These are phyloP conservation scores for Leccinum longicurvipes DNA, from an alignment of 768 basidiomycete genomes.

Conservation along the genomic window DNA sequence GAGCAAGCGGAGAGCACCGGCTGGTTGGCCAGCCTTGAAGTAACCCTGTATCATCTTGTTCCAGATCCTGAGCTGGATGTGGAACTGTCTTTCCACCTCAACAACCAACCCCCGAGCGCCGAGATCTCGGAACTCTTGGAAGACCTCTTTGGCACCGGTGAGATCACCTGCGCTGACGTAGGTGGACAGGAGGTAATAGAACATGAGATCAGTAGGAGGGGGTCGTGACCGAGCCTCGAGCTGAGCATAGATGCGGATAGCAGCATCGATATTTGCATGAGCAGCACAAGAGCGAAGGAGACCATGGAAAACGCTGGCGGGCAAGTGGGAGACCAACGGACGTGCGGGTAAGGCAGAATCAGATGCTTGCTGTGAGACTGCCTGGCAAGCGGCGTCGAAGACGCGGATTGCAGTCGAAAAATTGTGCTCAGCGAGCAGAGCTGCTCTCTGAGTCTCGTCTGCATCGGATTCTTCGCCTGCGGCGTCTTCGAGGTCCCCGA, in stretches of 20 bases:
- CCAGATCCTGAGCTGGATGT: conserved; percentile 53
- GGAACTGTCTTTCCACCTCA: conserved; percentile 17
- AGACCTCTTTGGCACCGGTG: conserved; percentile 53
- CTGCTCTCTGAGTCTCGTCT: conserved; percentile 36
- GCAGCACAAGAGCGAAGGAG: conserved; percentile 63
- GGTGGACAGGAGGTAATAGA: conserved; percentile 53
- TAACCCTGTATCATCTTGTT: conserved; percentile 76
- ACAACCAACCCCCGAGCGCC: conserved; percentile 32
- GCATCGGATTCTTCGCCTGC: conserved; percentile 14
- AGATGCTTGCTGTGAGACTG: conserved; percentile 16
- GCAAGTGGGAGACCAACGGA: conserved; percentile 25
- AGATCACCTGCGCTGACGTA: conserved; percentile 54
- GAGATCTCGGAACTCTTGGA: conserved; percentile 53
- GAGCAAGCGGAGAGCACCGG: conserved; percentile 61
- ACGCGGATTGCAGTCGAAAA: conserved; percentile 68
- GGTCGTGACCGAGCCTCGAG: conserved; percentile 42
- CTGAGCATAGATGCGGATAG: conserved; percentile 62
- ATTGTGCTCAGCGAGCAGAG: conserved; percentile 62
- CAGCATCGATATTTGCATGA: conserved; percentile 55
- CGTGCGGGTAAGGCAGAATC: conserved; percentile 8
- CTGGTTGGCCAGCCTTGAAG: conserved; percentile 60
- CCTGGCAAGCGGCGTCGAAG: conserved; percentile 56
- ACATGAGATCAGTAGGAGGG: conserved; percentile 38
- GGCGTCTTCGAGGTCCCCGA: conserved; percentile 1
- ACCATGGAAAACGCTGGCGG: conserved; percentile 40